Percentiles rank a stretch among this genome's conserved stretches.
These are phyloP conservation scores for Peronospora destructor DNA, from an alignment of 352 stramenopile species.

Conservation along the genomic window DNA sequence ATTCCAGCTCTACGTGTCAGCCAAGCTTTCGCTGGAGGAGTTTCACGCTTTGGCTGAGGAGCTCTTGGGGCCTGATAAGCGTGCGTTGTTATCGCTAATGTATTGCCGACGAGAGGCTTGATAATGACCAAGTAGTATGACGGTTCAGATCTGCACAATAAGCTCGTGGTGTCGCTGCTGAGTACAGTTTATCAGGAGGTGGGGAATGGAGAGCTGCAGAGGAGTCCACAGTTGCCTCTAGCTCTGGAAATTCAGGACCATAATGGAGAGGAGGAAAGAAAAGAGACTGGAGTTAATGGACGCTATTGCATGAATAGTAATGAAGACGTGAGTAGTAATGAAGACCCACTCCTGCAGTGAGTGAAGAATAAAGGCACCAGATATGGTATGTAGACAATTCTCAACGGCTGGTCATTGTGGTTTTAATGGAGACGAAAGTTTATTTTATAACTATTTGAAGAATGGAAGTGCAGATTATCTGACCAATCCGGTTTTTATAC, in stretches of 20 bases:
- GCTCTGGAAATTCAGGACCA: conserved; percentile 7
- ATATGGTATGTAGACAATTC: conserved; percentile 13
- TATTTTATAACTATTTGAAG: no score
- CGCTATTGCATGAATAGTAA: not conserved
- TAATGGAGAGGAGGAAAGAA: conserved; percentile 1
- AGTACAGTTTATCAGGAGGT: conserved; percentile 26
- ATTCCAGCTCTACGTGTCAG: conserved; percentile 52
- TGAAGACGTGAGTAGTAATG: conserved; percentile 7
- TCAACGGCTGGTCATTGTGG: no score
- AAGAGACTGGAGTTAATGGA: conserved; percentile 5
- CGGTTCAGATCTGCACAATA: conserved; percentile 45
- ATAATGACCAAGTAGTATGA: not conserved
- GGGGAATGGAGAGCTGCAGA: conserved; percentile 6
- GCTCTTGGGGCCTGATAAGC: conserved; percentile 42
- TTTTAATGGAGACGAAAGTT: no score
- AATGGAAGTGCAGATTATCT: no score
- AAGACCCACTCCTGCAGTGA: conserved; percentile 18
- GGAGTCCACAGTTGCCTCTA: conserved; percentile 5
- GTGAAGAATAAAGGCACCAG: conserved; percentile 18
- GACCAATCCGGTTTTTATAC: no score
- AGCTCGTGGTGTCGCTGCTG: conserved; percentile 50
- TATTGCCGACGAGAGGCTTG: not conserved
- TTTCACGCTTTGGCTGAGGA: conserved; percentile 43
- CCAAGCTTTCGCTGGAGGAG: conserved; percentile 45
- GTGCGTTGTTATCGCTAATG: conserved; percentile 19